Evolutionary conservation across 148 eudicot genomes (phyloP), one percentile per base, ranked within the genome.

Genomic region (Cornus kousa): DNA sequence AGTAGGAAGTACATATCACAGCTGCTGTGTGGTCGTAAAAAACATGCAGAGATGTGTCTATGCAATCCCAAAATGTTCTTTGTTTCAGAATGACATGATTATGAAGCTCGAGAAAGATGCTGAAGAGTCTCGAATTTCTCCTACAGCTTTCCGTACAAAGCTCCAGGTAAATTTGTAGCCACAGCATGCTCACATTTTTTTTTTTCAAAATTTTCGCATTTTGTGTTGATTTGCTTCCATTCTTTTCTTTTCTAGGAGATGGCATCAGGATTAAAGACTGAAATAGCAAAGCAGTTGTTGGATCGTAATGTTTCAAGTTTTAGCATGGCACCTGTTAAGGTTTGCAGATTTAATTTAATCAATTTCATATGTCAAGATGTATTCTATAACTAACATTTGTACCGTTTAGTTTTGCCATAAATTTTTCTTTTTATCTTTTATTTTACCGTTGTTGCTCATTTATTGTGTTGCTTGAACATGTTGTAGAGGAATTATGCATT

Each of bases 291-390:
- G 32, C 87, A 80, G 68, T 81, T 97, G 80, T 64, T 94, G 43
- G 92, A 91, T 67, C 90, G 85, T 55, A 92, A 94, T 83, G 93
- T 97, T 75, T 90, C 95, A 53, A 88, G 85, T 80, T 92, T 92
- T 80, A 88, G 88, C 90, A 97, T 91, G 98, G 81, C 90, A 31
- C 98, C 97, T 69, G 99, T 94, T 60, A 97, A 97, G 99, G 99
- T 97, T 70, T 85, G 94, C 50, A 78, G 14, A 78, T 39, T 3
- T 80, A 46, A 39, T 32, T 5, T 80, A 46, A 50, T 39, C 22
- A 24, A 23, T 35, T 55, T 64, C 68, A 17, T 14, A 67, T 37
- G 33, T 74, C 6, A 55, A 73, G 55, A 7, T 57, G 64, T 22
- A 76, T 19, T 24, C 19, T 17, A 5, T n/a, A 62, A 62, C 66